Evolutionary conservation across 306 rosid species (phyloP), one percentile per base, ranked within the genome.

Genomic region (Hylodesmum podocarpum): DNA sequence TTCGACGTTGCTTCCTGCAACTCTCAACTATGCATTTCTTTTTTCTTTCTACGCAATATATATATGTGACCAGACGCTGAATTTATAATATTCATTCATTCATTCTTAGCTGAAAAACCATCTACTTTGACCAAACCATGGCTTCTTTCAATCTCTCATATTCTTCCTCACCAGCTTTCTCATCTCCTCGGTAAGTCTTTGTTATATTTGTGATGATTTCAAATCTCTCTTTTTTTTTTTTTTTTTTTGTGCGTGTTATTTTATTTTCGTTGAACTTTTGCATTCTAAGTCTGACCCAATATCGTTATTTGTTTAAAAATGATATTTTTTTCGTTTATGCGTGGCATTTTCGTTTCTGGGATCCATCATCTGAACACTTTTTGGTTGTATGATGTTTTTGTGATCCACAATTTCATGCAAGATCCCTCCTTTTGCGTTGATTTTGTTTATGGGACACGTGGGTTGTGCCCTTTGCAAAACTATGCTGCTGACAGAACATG

Each of bases 141-240:
- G 80, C 91, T 66, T 87, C 90, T 73, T 69, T 84, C 84, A 84
- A 84, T 87, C 46, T 88, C 76, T 79, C 92, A 18, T 89, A 63
- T 68, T 83, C 85, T 81, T 86, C 97, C n/a, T 73, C 89, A 1
- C 13, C 85, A 8, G 41, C 86, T 27, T 83, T 91, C 71, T 84
- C 90, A 27, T 83, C 66, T 50, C 81, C 82, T 1, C 83, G 80
- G 94, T 89, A 8, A 72, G 86, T 78, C 53, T 29, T 5, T 16
- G 6, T 66, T 65, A 40, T 9, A 15, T 11, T 3, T 5, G 12
- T 51, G 5, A 11, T 36, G 39, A 72, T 33, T 25, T 63, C 9
- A 19, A 69, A 46, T 16, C 67, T 43, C 15, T 24, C 1, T 24
- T 8, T 12, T 19, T 11, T 50, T 8, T 12, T 15, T 11, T 36